Conservation (phyloP, 768 basidiomycete genomes). For the Tricholoma bakamatsutake region DNA sequence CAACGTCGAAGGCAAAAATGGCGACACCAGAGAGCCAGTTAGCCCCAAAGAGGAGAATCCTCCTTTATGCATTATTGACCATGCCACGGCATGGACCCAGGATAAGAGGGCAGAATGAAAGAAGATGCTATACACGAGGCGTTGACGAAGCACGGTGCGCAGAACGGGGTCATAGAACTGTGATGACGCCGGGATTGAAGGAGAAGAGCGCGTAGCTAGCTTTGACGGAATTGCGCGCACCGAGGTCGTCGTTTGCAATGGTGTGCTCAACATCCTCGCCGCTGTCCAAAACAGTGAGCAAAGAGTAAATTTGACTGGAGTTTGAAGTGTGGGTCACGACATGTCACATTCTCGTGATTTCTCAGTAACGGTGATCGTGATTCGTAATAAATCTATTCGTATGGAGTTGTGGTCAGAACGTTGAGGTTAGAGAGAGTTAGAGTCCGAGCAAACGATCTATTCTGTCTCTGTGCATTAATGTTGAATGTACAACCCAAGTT, state of each 20-base stretch:
- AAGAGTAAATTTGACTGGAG: not conserved
- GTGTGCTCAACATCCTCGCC: constrained; percentile 15
- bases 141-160: constrained; percentile 54
- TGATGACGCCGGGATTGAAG: constrained; percentile 49
- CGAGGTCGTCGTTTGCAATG: constrained; percentile 29
- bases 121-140: constrained; percentile 52
- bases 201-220: constrained; percentile 42
- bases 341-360: not conserved
- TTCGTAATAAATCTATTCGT: too few relatives aligned
- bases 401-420: too few relatives aligned
- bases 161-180: constrained; percentile 62
- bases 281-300: constrained; percentile 6
- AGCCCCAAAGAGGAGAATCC: constrained; percentile 26
- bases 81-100: constrained; percentile 34
- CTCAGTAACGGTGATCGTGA: too few relatives aligned
- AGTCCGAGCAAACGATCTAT: too few relatives aligned
- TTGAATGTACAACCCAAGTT: too few relatives aligned
- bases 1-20: constrained; percentile 41
- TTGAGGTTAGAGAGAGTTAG: too few relatives aligned
- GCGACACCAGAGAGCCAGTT: constrained; percentile 24
- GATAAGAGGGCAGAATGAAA: constrained; percentile 42
- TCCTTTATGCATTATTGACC: constrained; percentile 41
- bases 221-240: constrained; percentile 45
- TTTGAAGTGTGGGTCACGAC: not conserved
- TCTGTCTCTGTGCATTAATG: too few relatives aligned